A percentile compares a stretch with the other conserved stretches of the same genome.
phyloP scores from a whole-genome alignment of 78 protist species.

The Tieghemostelium lacteum region DNA sequence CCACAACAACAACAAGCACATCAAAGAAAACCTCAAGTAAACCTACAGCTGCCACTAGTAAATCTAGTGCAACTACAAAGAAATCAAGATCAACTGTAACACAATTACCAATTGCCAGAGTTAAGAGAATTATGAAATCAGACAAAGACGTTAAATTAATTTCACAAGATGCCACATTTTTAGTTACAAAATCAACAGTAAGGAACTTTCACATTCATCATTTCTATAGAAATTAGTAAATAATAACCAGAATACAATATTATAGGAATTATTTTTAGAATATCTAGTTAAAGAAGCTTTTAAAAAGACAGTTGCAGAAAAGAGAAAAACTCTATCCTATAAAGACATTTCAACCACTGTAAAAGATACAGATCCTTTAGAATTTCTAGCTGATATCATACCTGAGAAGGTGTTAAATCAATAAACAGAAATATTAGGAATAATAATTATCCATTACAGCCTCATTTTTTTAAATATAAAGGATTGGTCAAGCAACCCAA shows the following conservation, averaged over 20 bases:
- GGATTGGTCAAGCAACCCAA: too few relatives aligned
- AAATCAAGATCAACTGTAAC: neutral
- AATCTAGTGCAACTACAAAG: neutral
- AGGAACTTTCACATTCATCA: neutral
- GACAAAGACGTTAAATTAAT: constrained; percentile 71
- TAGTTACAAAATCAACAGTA: constrained; percentile 71
- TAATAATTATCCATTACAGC: too few relatives aligned
- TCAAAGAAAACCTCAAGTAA: neutral
- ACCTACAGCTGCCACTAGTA: neutral
- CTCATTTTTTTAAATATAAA: too few relatives aligned
- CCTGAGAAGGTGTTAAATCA: constrained; percentile 32
- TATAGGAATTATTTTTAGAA: constrained; percentile 54
- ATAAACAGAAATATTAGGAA: too few relatives aligned
- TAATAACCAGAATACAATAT: too few relatives aligned
- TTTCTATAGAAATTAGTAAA: too few relatives aligned
- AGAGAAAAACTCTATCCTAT: constrained; percentile 36
- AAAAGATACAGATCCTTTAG: constrained; percentile 30
- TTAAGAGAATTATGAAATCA: constrained; percentile 55
- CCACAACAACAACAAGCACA: neutral
- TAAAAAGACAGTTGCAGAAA: constrained; percentile 7
- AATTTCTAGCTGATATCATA: constrained; percentile 50
- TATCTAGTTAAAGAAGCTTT: constrained; percentile 55
- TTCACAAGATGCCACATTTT: constrained; percentile 23
- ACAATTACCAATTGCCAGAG: constrained; percentile 55
- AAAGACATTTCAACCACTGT: constrained; percentile 47